Base-by-base conservation (phyloP, 2,329 filamentous ascomycete genomes). In the Nothopassalora personata region DNA sequence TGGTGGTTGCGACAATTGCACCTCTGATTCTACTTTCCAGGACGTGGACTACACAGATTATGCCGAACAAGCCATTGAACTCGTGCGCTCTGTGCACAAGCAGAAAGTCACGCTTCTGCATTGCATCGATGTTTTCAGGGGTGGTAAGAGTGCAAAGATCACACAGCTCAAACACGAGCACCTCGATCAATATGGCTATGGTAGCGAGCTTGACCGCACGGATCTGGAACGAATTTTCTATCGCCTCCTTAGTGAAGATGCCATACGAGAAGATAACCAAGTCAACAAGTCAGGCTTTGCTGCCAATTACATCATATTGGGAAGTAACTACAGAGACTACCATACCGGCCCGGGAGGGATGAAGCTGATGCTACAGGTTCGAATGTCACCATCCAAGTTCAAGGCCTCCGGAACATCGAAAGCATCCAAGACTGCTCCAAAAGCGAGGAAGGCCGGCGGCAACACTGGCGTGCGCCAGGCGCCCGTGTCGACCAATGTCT, bases 161-260 rank as follows among this genome's bases (percentile, higher is more conserved):
- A 81, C 83, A 45, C 77, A 81, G 13, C 69, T 77, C 2, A 70
- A 76, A 4, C 83, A 86, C 39, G 78, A 83, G 39, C 68, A 74
- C 6, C 63, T 84, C 9, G 74, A 82, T 18, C 83, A 86, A 59
- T 86, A 85, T 72, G 91, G 90, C 13, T 80, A 82, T 46, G 91
- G 89, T 13, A 84, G 82, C 62, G 78, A 83, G 15, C 76, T 96
- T 66, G 86, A 88, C 59, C 85, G 88, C 67, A 84, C 86, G 36
- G 90, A 95, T 68, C 81, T 91, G 11, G 89, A 96, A 70, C 86
- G 91, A 43, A 80, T 97, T n/a, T 90, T 97, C 67, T 85, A 90
- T 69, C 81, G 83, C 51, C 79, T 99, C 9, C 77, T 90, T 7
- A 83, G 83, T 5, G 89, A 95, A 68, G 86, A 87, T 48, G 90